These are phyloP conservation scores for Fraxinus quadrangulata DNA, from an alignment of 257 asterid species.

Conservation along the genomic window DNA sequence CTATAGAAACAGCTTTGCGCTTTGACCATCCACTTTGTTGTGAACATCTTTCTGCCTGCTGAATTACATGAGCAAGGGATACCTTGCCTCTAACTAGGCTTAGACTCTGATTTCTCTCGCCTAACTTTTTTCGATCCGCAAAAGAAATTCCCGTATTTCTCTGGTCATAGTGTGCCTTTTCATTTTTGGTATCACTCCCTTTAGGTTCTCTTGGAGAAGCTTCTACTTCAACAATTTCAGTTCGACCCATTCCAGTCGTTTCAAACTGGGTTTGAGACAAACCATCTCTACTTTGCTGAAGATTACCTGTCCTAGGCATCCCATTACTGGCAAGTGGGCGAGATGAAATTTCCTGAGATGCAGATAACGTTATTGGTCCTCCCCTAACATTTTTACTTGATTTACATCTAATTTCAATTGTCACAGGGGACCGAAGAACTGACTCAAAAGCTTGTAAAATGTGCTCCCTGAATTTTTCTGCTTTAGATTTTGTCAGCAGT, in stretches of 20 bases:
- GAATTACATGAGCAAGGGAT: conserved; percentile 90
- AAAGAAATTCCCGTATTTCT: conserved; percentile 17
- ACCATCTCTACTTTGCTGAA: conserved; percentile 33
- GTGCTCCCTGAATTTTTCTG: conserved; percentile 68
- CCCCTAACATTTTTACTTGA: conserved; percentile 42
- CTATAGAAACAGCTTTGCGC: conserved; percentile 85
- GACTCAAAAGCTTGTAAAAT: conserved; percentile 86
- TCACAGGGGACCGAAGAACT: conserved; percentile 76
- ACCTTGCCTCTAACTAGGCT: conserved; percentile 83
- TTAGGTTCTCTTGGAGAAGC: conserved; percentile 35
- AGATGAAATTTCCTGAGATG: conserved; percentile 31
- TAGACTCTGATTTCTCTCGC: conserved; percentile 60
- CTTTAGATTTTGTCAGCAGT: conserved; percentile 66
- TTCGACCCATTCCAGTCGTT: conserved; percentile 35
- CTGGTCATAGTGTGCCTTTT: neutral
- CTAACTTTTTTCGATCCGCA: conserved; percentile 42
- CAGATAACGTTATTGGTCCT: conserved; percentile 35
- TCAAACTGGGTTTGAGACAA: conserved; percentile 22
- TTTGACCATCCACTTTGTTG: conserved; percentile 80
- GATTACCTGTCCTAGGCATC: conserved; percentile 20
- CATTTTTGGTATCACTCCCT: neutral
- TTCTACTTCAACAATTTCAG: conserved; percentile 74
- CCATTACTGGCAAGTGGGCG: conserved; percentile 1
- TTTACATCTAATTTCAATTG: conserved; percentile 76
- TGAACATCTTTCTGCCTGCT: conserved; percentile 75